These are phyloP conservation scores for Sporothrix schenckii DNA, from an alignment of 2,329 filamentous ascomycete species.

Conservation along the genomic window DNA sequence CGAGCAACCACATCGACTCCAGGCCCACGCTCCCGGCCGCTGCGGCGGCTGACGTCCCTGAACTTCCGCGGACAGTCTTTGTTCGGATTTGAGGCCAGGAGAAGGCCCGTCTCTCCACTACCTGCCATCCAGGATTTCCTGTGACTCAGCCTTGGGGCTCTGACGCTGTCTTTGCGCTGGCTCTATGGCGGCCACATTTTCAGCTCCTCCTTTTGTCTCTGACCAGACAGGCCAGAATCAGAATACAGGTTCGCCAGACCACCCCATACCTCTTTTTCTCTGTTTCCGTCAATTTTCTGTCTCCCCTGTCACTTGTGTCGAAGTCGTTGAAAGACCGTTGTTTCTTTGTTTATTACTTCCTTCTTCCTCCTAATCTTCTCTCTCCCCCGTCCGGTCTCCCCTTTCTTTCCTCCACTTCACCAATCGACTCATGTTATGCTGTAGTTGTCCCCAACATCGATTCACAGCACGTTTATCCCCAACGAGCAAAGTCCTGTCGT, in stretches of 20 bases:
- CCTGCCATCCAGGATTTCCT: conserved; percentile 15
- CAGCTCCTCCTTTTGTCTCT: conserved; percentile 30
- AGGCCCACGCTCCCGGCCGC: conserved; percentile 30
- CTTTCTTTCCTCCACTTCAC: conserved; percentile 16
- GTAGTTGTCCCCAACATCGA: conserved; percentile 11
- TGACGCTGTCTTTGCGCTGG: conserved; percentile 14
- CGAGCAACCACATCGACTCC: background rate
- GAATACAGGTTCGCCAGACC: conserved; percentile 30
- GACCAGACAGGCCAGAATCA: conserved; percentile 31
- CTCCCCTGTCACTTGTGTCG: background rate
- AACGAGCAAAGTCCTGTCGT: conserved; percentile 12
- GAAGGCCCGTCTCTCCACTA: conserved; percentile 1
- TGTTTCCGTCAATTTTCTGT: background rate
- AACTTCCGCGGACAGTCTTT: conserved; percentile 12
- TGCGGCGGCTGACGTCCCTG: conserved; percentile 31
- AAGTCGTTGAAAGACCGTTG: background rate
- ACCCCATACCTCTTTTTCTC: conserved; percentile 6
- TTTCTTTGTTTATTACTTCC: background rate
- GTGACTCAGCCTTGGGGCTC: conserved; percentile 33
- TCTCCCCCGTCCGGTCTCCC: background rate
- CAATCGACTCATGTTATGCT: conserved; percentile 13
- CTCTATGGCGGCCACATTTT: conserved; percentile 31
- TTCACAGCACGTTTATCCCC: conserved; percentile 13
- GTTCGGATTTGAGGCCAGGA: background rate
- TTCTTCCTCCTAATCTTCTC: conserved; percentile 6